A percentile compares a stretch with the other conserved stretches of the same genome.
Conservation (phyloP, 306 rosid species). For the Malus fusca region DNA sequence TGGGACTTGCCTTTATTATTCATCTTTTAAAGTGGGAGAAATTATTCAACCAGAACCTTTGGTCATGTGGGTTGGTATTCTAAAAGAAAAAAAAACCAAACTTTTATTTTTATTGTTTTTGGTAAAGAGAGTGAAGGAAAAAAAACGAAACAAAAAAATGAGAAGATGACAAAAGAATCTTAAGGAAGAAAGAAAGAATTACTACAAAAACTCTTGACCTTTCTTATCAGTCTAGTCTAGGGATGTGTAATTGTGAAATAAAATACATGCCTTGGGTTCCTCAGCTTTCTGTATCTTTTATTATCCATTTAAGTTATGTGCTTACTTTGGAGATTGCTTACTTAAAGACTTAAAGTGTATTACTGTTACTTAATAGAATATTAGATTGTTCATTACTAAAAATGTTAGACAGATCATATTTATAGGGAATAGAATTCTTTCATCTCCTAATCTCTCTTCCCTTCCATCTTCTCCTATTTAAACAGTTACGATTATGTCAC, state of each 20-base stretch:
- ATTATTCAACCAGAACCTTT: slow-evolving; percentile 38
- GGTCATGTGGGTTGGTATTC: slow-evolving; percentile 17
- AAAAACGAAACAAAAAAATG: background rate
- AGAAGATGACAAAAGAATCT: slow-evolving; percentile 35
- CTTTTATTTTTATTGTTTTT: slow-evolving; percentile 1
- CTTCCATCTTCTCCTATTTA: too few relatives aligned
- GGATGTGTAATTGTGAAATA: slow-evolving; percentile 41
- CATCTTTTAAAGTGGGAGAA: slow-evolving; percentile 59
- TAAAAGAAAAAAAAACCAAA: background rate
- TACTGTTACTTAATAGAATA: background rate
- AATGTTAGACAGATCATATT: too few relatives aligned
- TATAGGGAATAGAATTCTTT: too few relatives aligned
- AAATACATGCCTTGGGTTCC: slow-evolving; percentile 56
- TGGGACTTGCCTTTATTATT: slow-evolving; percentile 42
- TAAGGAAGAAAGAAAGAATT: slow-evolving; percentile 2
- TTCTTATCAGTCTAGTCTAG: slow-evolving; percentile 51
- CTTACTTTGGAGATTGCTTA: slow-evolving; percentile 3
- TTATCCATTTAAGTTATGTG: slow-evolving; percentile 45
- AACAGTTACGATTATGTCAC: too few relatives aligned
- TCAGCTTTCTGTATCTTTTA: slow-evolving; percentile 47
- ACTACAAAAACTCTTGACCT: slow-evolving; percentile 43
- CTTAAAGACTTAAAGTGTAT: background rate
- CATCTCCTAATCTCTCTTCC: fast-evolving
- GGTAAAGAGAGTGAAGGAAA: background rate
- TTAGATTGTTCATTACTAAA: background rate